These are phyloP conservation scores for Chrysoporthe cubensis DNA, from an alignment of 2,329 filamentous ascomycete species.

Conservation along the genomic window DNA sequence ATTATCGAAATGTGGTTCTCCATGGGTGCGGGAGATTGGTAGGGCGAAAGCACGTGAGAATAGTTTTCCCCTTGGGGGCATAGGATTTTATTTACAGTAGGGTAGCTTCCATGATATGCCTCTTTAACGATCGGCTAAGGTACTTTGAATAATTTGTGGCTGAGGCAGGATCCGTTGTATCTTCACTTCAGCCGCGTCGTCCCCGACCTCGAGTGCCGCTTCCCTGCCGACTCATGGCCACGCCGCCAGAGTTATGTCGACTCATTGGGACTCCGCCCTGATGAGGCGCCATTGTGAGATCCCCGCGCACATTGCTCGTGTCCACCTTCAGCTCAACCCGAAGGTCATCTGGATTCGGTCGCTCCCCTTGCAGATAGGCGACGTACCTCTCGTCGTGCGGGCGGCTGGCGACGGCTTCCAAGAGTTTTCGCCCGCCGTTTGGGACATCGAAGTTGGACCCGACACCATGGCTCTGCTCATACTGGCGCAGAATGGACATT, in stretches of 20 bases:
- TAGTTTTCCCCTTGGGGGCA: background rate
- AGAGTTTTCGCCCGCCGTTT: slow-evolving; percentile 57
- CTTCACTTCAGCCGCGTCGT: slow-evolving; percentile 31
- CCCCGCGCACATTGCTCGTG: slow-evolving; percentile 45
- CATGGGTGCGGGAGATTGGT: background rate
- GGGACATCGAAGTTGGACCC: slow-evolving; percentile 60
- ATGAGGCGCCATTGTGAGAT: slow-evolving; percentile 42
- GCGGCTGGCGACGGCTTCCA: slow-evolving; percentile 58
- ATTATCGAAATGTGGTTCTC: background rate
- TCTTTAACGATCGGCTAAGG: background rate
- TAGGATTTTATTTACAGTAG: background rate
- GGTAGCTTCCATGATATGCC: slow-evolving; percentile 6
- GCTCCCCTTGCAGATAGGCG: slow-evolving; percentile 50
- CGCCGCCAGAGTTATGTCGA: slow-evolving; percentile 60
- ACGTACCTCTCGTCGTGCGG: slow-evolving; percentile 53
- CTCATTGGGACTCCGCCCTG: slow-evolving; percentile 54
- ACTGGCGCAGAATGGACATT: slow-evolving; percentile 62
- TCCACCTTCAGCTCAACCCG: slow-evolving; percentile 56
- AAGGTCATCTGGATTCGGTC: slow-evolving; percentile 53
- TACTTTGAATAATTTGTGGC: background rate
- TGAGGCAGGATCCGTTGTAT: background rate
- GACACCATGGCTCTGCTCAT: slow-evolving; percentile 55
- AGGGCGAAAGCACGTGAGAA: background rate
- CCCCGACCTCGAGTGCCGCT: slow-evolving; percentile 55
- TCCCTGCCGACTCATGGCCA: slow-evolving; percentile 60